Base-by-base conservation (phyloP, 768 basidiomycete species). In the Aureoboletus auriporus region DNA sequence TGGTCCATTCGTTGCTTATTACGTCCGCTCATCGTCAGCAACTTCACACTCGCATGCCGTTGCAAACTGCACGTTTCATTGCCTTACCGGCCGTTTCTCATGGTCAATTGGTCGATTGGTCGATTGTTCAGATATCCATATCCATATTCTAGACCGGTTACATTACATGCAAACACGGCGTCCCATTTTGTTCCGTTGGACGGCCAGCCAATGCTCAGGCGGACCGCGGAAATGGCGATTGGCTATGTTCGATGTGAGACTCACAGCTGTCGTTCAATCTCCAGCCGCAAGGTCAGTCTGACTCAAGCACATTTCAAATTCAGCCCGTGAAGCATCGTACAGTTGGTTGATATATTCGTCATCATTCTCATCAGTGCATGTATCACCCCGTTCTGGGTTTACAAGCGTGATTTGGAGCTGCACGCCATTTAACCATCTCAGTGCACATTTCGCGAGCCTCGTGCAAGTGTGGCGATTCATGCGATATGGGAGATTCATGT, bases 171-270 rank as follows among this genome's bases (percentile, higher is more conserved):
- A 43, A 48, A 26, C 47, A 42, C 47, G 42, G 29, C 30, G 34
- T 49, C 27, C 29, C 36, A 29, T 49, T 29, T 47, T 13, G 30
- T 44, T 49, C 16, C 30, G 46, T 8, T 29, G 16, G 16, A 13
- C 33, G 8, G 14, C 33, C 12, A 33, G 33, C 10, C 33, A 23
- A 33, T 11, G 14, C 14, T 33, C n/a, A 16, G 29, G 14, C 30
- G 26, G 17, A 23, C 31, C 39, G 39, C 58, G 52, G 55, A 61
- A 46, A 61, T 59, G 36, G 41, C 20, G 20, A 13, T 14, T 43
- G 59, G 51, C 59, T 56, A 52, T 59, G 58, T 50, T 42, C 52
- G 30, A 52, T 42, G n/a, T 33, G 33, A 36, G 35, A 39, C 13
- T 39, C 26, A 33, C 44, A 38, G 14, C 44, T 40, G 14, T 28